These are phyloP conservation scores for Paecilomyces sp. DNA, from an alignment of 2,329 filamentous ascomycete genomes.

Conservation along the genomic window DNA sequence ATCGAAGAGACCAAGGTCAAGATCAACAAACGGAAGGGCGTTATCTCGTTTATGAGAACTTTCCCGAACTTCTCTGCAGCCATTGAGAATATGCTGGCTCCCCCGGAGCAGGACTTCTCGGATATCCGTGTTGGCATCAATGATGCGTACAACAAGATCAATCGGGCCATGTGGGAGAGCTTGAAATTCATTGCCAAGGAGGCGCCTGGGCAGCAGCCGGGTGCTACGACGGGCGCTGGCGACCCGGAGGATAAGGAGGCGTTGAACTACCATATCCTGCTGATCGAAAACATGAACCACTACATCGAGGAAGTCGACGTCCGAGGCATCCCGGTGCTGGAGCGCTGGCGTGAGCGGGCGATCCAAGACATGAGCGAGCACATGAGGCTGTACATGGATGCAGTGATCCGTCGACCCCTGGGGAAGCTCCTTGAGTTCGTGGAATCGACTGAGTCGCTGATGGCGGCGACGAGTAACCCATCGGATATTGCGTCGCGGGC, in stretches of 20 bases:
- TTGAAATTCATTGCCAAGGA: conserved; percentile 87
- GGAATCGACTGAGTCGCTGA: conserved; percentile 72
- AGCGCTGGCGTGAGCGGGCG: conserved; percentile 76
- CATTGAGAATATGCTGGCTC: conserved; percentile 74
- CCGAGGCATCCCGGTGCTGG: conserved; percentile 64
- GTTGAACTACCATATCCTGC: conserved; percentile 90
- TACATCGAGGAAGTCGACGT: conserved; percentile 87
- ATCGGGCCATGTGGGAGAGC: conserved; percentile 95
- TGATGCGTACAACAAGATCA: conserved; percentile 77
- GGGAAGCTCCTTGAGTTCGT: conserved; percentile 88
- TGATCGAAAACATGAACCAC: conserved; percentile 99
- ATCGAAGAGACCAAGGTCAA: conserved; percentile 99
- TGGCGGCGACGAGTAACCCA: conserved; percentile 51
- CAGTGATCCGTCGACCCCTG: conserved; percentile 80
- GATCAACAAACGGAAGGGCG: conserved; percentile 95
- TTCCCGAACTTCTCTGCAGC: conserved; percentile 81
- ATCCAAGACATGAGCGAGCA: conserved; percentile 75
- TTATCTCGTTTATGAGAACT: conserved; percentile 89
- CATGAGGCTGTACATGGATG: conserved; percentile 76
- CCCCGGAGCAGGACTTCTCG: conserved; percentile 46
- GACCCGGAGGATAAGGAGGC: conserved; percentile 90
- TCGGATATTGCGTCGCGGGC: conserved; percentile 67
- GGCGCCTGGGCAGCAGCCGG: conserved; percentile 50
- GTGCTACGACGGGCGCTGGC: conserved; percentile 40
- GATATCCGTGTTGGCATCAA: conserved; percentile 74